Evolutionary conservation across 2,329 filamentous ascomycete species (phyloP), one percentile per base, ranked within the genome.

Genomic region (Fusarium pseudocircinatum): DNA sequence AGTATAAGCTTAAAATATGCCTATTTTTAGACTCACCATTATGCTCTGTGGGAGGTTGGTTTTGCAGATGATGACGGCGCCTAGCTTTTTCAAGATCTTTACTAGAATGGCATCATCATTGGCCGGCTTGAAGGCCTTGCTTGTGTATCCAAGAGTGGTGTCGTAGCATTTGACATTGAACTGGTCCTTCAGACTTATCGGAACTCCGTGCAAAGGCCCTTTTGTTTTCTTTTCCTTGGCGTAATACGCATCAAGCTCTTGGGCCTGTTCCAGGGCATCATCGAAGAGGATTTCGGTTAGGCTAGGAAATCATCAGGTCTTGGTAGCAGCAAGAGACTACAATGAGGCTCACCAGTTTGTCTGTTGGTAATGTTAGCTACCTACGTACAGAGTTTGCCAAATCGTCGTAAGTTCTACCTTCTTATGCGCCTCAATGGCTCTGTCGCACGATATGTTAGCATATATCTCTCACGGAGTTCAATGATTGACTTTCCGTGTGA

Each of bases 111-210:
- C 76, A 74, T 90, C 85, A 14, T 86, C 81, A 0, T 68, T 63
- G 4, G 87, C 87, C 2, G 87, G 87, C 4, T 83, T 77, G 60
- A 87, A 86, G 1, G 87, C 83, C 52, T 83, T 82, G 14, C 82
- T 83, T 4, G 89, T 86, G 71, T 91, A 91, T 12, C 90, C 90
- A 7, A 91, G 79, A 0, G 90, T 90, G 1, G 86, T 86, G 60
- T 91, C 88, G 7, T 85, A 78, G 4, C 87, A 89, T 65, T 86
- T 86, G 46, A 92, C 82, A 30, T 91, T 86, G 79, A 91, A 92
- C 20, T 89, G 88, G 58, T 92, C 90, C 77, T 92, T 92, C 1
- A 79, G 13, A 2, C 75, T 78, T 6, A 79, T 44, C 0, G 76
- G 76, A 2, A 79, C 28, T 2, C 78, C 78, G 1, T 77, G 77